A percentile compares a stretch with the other conserved stretches of the same genome.
Evolutionary conservation across 768 basidiomycete species (phyloP).

Genomic region (Pholiota microspora): DNA sequence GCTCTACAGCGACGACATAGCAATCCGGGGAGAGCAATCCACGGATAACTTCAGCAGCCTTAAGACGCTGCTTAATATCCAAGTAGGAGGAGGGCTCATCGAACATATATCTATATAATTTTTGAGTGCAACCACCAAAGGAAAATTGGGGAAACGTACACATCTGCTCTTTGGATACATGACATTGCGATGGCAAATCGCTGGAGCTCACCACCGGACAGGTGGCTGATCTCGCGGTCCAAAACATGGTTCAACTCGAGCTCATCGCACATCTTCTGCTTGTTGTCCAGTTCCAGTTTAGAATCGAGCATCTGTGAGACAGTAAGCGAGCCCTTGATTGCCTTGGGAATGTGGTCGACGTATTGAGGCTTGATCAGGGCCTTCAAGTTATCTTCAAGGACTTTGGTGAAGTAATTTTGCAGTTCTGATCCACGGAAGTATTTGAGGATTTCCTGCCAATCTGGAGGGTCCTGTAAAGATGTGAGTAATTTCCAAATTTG

Average conservation of each 20-base stretch:
- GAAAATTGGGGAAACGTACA: slow-evolving; percentile 51
- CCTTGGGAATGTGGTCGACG: slow-evolving; percentile 96
- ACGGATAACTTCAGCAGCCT: slow-evolving; percentile 94
- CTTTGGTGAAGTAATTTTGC: slow-evolving; percentile 99
- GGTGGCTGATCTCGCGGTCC: slow-evolving; percentile 77
- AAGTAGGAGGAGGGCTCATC: slow-evolving; percentile 99
- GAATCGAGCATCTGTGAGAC: slow-evolving; percentile 91
- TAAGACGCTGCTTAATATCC: slow-evolving; percentile 93
- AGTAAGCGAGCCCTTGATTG: slow-evolving; percentile 87
- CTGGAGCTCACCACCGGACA: slow-evolving; percentile 97
- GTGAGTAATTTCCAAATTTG: slow-evolving; percentile 1
- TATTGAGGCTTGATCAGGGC: slow-evolving; percentile 99
- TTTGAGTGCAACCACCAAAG: slow-evolving; percentile 2
- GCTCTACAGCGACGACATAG: slow-evolving; percentile 97
- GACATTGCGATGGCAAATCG: slow-evolving; percentile 98
- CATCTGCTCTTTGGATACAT: slow-evolving; percentile 92
- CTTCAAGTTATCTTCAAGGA: slow-evolving; percentile 97
- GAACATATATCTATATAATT: slow-evolving; percentile 85
- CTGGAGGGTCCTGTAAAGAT: slow-evolving; percentile 79
- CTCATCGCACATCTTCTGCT: slow-evolving; percentile 79
- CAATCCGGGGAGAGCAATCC: slow-evolving; percentile 76
- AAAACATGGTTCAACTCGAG: slow-evolving; percentile 87
- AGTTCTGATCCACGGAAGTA: slow-evolving; percentile 98
- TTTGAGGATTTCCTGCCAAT: slow-evolving; percentile 98
- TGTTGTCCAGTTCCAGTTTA: slow-evolving; percentile 88